phyloP scores from a whole-genome alignment of 2,329 filamentous ascomycete genomes.

The Neocatenulostroma microsporum region DNA sequence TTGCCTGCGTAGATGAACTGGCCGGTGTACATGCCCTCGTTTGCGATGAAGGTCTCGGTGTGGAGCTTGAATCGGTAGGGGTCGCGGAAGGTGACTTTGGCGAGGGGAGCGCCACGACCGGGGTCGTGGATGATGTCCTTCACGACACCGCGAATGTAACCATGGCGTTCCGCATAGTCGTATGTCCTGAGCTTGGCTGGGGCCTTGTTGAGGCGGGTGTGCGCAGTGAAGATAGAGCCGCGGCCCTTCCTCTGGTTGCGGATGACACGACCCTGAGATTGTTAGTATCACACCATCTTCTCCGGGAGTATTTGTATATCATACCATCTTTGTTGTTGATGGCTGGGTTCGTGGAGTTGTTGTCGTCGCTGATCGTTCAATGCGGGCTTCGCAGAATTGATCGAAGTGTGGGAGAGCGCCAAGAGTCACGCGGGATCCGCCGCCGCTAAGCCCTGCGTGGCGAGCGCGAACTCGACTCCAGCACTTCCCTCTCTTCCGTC shows the following conservation, averaged over 20 bases:
- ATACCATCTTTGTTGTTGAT: slow-evolving; percentile 15
- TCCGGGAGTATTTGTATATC: slow-evolving; percentile 1
- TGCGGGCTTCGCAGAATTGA: slow-evolving; percentile 1
- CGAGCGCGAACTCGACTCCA: not conserved
- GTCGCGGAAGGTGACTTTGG: slow-evolving; percentile 93
- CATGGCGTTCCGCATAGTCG: slow-evolving; percentile 74
- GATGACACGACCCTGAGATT: slow-evolving; percentile 58
- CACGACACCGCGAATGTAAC: slow-evolving; percentile 94
- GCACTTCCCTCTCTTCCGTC: too few species aligned
- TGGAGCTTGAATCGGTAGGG: slow-evolving; percentile 97
- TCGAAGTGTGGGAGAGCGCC: not conserved
- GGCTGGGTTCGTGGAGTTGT: slow-evolving; percentile 6
- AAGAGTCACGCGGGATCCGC: not conserved
- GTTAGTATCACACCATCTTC: slow-evolving; percentile 8
- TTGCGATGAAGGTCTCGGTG: slow-evolving; percentile 99
- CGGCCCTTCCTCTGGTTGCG: slow-evolving; percentile 69
- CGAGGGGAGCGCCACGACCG: slow-evolving; percentile 95
- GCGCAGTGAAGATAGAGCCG: slow-evolving; percentile 63
- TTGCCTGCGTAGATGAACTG: slow-evolving; percentile 99
- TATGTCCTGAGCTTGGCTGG: slow-evolving; percentile 93
- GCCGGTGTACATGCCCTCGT: slow-evolving; percentile 99
- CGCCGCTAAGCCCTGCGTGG: too few species aligned
- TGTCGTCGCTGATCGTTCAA: slow-evolving; percentile 5
- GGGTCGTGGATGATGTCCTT: slow-evolving; percentile 99
- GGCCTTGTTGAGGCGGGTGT: slow-evolving; percentile 69